Conservation (phyloP, 2,329 filamentous ascomycete species). For the Diaporthe eres region DNA sequence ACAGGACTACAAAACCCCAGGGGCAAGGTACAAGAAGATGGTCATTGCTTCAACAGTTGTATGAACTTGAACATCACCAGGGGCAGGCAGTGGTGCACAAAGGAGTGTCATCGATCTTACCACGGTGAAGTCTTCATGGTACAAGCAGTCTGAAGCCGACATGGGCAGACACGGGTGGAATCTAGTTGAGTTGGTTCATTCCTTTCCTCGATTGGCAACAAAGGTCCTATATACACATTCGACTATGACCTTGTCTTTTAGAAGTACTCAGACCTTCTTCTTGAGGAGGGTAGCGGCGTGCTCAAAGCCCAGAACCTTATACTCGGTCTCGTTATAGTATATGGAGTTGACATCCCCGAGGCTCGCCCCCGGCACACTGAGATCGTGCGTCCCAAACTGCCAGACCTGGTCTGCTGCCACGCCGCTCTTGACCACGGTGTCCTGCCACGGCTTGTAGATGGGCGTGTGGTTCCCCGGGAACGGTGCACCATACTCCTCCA, state of each 20-base stretch:
- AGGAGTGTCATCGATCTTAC: no score
- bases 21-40: no score
- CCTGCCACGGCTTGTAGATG: constrained; percentile 40
- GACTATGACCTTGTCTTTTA: neutral
- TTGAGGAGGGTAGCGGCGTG: constrained; percentile 37
- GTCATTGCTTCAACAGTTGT: neutral
- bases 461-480: constrained; percentile 39
- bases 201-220: neutral
- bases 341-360: constrained; percentile 39
- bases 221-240: neutral
- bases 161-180: neutral
- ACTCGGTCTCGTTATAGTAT: constrained; percentile 39
- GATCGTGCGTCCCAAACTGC: constrained; percentile 41
- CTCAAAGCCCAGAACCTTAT: constrained; percentile 30
- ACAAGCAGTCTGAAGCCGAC: neutral
- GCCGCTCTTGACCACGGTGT: constrained; percentile 38
- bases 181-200: neutral
- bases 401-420: constrained; percentile 42
- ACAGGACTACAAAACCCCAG: neutral
- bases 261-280: constrained; percentile 30
- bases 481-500: constrained; percentile 42
- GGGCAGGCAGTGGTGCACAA: neutral
- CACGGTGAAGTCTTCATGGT: neutral
- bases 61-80: no score
- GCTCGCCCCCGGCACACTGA: constrained; percentile 29